Conservation (phyloP, 1,284 basidiomycete species). For the Cryptococcus sp. region DNA sequence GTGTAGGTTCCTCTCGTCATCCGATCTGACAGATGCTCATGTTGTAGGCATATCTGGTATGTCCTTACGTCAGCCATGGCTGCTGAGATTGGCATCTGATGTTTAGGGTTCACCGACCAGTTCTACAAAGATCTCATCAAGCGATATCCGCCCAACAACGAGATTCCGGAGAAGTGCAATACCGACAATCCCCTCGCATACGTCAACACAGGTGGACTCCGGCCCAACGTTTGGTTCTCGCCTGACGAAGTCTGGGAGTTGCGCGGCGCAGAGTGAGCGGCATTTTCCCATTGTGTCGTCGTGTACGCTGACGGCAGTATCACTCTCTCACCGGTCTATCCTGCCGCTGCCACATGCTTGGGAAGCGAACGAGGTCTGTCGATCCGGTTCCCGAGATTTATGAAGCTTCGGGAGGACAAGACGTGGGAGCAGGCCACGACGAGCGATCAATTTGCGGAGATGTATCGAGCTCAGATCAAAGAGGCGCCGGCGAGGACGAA, state of each 20-base stretch:
- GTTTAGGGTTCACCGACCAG: conserved; percentile 72
- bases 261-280: conserved; percentile 70
- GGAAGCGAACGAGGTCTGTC: conserved; percentile 66
- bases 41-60: conserved; percentile 4
- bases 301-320: conserved; percentile 52
- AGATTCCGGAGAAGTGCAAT: conserved; percentile 59
- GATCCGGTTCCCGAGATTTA: conserved; percentile 53
- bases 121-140: conserved; percentile 73
- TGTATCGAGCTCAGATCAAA: conserved; percentile 58
- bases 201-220: conserved; percentile 67
- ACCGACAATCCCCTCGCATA: conserved; percentile 55
- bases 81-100: not conserved
- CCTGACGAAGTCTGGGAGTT: conserved; percentile 89
- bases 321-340: conserved; percentile 80
- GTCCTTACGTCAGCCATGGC: too few relatives aligned
- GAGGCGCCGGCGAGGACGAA: conserved; percentile 22
- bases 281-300: not conserved
- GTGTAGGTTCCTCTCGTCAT: conserved; percentile 48
- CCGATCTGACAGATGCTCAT: not conserved
- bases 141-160: conserved; percentile 56
- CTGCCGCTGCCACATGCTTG: conserved; percentile 68
- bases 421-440: conserved; percentile 52
- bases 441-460: conserved; percentile 56
- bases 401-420: conserved; percentile 54
- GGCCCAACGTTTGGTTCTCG: conserved; percentile 76